Percentiles rank a stretch among this genome's conserved stretches.
Conservation (phyloP, 768 basidiomycete species). For the Mycena sanguinolenta region DNA sequence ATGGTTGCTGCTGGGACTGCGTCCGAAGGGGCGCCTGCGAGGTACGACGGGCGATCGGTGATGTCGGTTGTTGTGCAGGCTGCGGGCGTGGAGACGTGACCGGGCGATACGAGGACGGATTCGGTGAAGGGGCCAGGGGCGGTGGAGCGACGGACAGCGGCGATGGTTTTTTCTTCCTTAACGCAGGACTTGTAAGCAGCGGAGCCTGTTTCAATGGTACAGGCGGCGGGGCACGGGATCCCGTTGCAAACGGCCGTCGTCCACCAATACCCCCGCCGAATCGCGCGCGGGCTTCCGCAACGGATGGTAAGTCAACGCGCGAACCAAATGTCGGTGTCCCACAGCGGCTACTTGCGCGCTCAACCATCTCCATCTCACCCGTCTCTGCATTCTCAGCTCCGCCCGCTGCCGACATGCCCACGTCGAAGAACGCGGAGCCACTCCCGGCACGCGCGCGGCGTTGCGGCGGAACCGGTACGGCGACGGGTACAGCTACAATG, state of each 20-base stretch:
- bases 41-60: constrained; percentile 37
- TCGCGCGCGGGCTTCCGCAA: constrained; percentile 58
- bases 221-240: constrained; percentile 7
- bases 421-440: constrained; percentile 43
- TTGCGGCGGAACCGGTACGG: constrained; percentile 56
- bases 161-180: constrained; percentile 52
- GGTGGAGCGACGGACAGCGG: constrained; percentile 45
- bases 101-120: constrained; percentile 11
- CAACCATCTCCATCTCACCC: constrained; percentile 52
- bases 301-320: constrained; percentile 58
- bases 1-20: constrained; percentile 27
- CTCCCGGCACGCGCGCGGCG: constrained; percentile 40
- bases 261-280: constrained; percentile 48
- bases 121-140: constrained; percentile 37
- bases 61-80: constrained; percentile 26
- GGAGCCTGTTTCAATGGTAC: constrained; percentile 41
- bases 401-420: constrained; percentile 29
- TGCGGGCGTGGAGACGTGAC: constrained; percentile 25
- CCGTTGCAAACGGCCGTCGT: constrained; percentile 31
- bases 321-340: constrained; percentile 77
- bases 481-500: constrained; percentile 74
- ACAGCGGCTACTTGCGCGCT: constrained; percentile 65
- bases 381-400: constrained; percentile 20
- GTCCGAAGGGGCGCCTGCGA: constrained; percentile 42
- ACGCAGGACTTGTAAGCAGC: constrained; percentile 36